Percentiles rank a stretch among this genome's conserved stretches.
Conservation (phyloP, 2,329 filamentous ascomycete genomes). For the Xylaria sp. region DNA sequence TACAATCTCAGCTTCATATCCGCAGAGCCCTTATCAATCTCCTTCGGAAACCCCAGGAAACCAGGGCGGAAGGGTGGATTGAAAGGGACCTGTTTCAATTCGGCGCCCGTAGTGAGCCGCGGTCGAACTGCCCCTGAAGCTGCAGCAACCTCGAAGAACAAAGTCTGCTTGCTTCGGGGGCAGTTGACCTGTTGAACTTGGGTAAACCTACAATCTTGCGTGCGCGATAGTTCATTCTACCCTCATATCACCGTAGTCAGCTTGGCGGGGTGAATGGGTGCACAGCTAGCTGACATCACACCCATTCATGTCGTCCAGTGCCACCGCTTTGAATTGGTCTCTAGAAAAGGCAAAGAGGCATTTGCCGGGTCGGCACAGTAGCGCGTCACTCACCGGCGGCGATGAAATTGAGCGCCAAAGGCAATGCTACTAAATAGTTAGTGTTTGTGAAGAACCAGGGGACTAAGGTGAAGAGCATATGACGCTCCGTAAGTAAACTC, state of each 20-base stretch:
- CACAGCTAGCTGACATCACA: not conserved
- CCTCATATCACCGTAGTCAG: slow-evolving; percentile 21
- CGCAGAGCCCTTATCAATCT: slow-evolving; percentile 47
- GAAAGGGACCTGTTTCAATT: slow-evolving; percentile 55
- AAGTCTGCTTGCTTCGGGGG: slow-evolving; percentile 11
- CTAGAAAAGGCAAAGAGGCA: slow-evolving; percentile 40
- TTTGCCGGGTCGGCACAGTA: slow-evolving; percentile 36
- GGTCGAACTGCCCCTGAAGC: slow-evolving; percentile 45
- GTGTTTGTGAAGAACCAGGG: slow-evolving; percentile 22
- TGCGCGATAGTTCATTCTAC: slow-evolving; percentile 37
- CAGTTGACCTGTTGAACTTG: slow-evolving; percentile 46
- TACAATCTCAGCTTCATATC: slow-evolving; percentile 88
- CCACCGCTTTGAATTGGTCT: slow-evolving; percentile 66
- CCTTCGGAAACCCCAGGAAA: slow-evolving; percentile 33
- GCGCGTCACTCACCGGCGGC: slow-evolving; percentile 80
- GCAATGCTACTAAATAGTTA: slow-evolving; percentile 64
- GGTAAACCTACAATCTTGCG: slow-evolving; percentile 51
- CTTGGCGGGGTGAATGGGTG: not conserved
- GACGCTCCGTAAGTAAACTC: slow-evolving; percentile 40
- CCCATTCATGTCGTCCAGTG: slow-evolving; percentile 42
- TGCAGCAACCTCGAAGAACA: not conserved
- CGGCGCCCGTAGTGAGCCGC: slow-evolving; percentile 87
- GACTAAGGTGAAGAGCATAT: slow-evolving; percentile 23
- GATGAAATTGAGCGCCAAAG: slow-evolving; percentile 87
- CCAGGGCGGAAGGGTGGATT: slow-evolving; percentile 57